These are phyloP conservation scores for Talaromyces pinophilus DNA, from an alignment of 2,329 filamentous ascomycete species.

Conservation along the genomic window DNA sequence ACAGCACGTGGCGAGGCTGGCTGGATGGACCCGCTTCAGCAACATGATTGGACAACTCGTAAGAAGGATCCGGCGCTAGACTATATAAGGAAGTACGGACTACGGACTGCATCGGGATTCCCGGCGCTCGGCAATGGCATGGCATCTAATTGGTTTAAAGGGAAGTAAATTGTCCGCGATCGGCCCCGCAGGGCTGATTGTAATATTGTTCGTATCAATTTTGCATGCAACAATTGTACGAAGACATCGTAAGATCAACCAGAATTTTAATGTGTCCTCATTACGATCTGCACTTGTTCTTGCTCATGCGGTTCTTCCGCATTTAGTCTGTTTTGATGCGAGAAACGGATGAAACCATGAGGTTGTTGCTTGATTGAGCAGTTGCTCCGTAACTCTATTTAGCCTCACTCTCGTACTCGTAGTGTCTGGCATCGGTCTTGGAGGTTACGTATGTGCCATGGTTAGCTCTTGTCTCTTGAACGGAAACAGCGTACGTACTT, in stretches of 20 bases:
- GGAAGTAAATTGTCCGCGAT: background rate
- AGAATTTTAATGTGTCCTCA: background rate
- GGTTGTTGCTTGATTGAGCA: background rate
- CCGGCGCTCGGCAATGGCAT: background rate
- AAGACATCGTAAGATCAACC: background rate
- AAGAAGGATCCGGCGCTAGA: background rate
- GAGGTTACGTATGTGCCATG: background rate
- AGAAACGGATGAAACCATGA: background rate
- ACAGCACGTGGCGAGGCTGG: constrained; percentile 4
- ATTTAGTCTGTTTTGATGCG: background rate
- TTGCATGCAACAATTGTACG: background rate
- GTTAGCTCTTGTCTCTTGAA: background rate
- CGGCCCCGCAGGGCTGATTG: constrained; percentile 4
- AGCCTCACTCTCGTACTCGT: constrained; percentile 10
- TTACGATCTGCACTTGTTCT: background rate
- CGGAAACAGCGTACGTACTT: background rate
- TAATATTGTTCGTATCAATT: background rate
- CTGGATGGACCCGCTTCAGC: background rate
- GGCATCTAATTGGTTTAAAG: background rate
- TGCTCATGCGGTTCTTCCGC: background rate
- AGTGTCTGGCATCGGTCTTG: too few relatives aligned
- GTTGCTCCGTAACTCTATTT: constrained; percentile 10
- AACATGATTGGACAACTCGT: background rate
- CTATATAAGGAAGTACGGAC: background rate
- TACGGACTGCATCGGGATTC: background rate